These are phyloP conservation scores for Periconia macrospinosa DNA, from an alignment of 2,329 filamentous ascomycete species.

Conservation along the genomic window DNA sequence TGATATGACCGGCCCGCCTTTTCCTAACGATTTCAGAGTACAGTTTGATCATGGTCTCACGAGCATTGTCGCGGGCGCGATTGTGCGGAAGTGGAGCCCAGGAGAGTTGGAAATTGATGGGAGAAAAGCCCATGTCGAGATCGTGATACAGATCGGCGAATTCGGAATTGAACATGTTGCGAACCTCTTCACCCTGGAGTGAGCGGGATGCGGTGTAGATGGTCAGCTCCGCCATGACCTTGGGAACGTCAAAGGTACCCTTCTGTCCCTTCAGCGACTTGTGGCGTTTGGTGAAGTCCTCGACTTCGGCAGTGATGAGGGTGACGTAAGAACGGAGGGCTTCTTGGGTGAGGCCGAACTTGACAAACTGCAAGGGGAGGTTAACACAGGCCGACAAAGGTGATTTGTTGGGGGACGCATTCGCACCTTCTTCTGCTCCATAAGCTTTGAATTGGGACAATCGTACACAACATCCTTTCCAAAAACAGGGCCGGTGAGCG, in stretches of 20 bases:
- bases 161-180: slow-evolving; percentile 75
- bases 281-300: slow-evolving; percentile 70
- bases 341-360: slow-evolving; percentile 74
- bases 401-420: neutral
- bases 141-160: slow-evolving; percentile 86
- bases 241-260: slow-evolving; percentile 71
- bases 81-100: slow-evolving; percentile 91
- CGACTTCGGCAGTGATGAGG: slow-evolving; percentile 75
- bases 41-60: slow-evolving; percentile 76
- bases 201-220: slow-evolving; percentile 88
- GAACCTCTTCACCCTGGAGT: slow-evolving; percentile 82
- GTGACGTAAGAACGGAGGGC: slow-evolving; percentile 76
- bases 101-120: slow-evolving; percentile 87
- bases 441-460: slow-evolving; percentile 86
- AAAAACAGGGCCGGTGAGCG: slow-evolving; percentile 72
- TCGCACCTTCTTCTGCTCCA: slow-evolving; percentile 91
- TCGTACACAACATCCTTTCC: slow-evolving; percentile 88
- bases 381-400: neutral
- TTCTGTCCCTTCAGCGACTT: slow-evolving; percentile 67
- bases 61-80: slow-evolving; percentile 75
- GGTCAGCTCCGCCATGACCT: slow-evolving; percentile 81
- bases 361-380: slow-evolving; percentile 65
- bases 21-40: slow-evolving; percentile 82
- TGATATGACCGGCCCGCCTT: slow-evolving; percentile 60
- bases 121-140: slow-evolving; percentile 85